Conservation (phyloP, 371 early-diverging fungal species). For the Apophysomyces sp. region DNA sequence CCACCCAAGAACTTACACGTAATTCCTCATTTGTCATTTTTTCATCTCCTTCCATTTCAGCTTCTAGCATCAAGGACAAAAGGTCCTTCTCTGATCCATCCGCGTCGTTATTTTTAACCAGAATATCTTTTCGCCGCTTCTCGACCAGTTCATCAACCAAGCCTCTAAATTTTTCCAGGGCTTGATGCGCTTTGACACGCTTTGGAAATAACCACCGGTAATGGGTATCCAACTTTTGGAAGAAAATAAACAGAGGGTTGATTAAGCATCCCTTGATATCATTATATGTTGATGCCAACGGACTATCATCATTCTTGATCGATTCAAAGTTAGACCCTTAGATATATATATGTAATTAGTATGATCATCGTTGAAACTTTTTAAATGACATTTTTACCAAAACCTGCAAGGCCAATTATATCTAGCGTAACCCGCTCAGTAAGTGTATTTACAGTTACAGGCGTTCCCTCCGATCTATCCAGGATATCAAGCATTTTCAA, state of each 20-base stretch:
- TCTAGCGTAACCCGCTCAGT: background rate
- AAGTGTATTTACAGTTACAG: background rate
- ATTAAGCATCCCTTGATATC: conserved; percentile 2
- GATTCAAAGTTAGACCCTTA: conserved; percentile 24
- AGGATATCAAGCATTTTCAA: conserved; percentile 8
- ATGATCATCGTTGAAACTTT: too few species aligned
- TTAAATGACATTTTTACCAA: conserved; percentile 2
- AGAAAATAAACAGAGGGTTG: conserved; percentile 39
- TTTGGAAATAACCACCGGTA: conserved; percentile 22
- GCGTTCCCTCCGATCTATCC: background rate
- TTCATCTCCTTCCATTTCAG: conserved; percentile 19
- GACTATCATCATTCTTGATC: background rate
- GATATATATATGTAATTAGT: too few species aligned
- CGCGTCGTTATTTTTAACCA: conserved; percentile 2
- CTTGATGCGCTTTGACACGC: conserved; percentile 27
- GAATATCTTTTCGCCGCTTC: conserved; percentile 22
- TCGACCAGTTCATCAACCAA: conserved; percentile 40
- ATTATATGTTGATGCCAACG: conserved; percentile 14
- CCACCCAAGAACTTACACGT: conserved; percentile 12
- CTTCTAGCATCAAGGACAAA: conserved; percentile 45
- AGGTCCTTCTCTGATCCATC: conserved; percentile 39
- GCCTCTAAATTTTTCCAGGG: conserved; percentile 15
- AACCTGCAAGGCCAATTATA: background rate
- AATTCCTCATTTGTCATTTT: conserved; percentile 26
- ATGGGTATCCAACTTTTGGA: conserved; percentile 42